Conservation (phyloP, 1,139 yeast genomes). For the Hyphopichia buzzinii region DNA sequence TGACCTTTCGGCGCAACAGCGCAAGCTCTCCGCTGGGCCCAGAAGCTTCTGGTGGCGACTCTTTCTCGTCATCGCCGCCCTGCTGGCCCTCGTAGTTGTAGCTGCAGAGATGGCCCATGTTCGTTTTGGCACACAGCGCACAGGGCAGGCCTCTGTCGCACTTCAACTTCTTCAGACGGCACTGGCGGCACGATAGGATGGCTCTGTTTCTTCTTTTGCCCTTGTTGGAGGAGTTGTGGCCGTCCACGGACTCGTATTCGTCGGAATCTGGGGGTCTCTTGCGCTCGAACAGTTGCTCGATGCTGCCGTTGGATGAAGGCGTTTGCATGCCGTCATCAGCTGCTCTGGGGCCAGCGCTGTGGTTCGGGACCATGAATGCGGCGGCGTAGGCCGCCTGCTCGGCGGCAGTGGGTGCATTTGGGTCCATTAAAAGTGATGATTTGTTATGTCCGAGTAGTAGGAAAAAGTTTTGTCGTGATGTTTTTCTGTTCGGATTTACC, state of each 20-base stretch:
- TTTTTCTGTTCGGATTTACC: too few species aligned
- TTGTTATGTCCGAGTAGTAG: too few species aligned
- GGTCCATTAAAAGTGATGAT: too few species aligned
- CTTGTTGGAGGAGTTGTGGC: neutral
- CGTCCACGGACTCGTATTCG: neutral
- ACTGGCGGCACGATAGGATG: conserved; percentile 1
- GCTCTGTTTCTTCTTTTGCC: conserved; percentile 2
- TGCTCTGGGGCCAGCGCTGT: too few species aligned
- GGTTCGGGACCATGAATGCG: too few species aligned
- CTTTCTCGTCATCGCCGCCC: neutral
- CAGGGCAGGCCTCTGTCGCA: conserved; percentile 26
- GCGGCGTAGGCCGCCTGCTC: too few species aligned
- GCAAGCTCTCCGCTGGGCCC: neutral
- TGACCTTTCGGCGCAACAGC: neutral
- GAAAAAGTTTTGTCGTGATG: too few species aligned
- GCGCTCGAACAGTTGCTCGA: neutral
- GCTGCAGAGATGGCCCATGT: conserved; percentile 1
- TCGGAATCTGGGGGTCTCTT: neutral
- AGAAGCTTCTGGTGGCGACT: neutral
- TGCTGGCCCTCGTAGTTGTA: conserved; percentile 1
- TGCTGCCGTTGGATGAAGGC: neutral
- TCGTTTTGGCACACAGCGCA: conserved; percentile 18
- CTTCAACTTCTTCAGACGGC: conserved; percentile 15
- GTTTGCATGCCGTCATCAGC: too few species aligned
- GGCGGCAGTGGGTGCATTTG: too few species aligned